Base-by-base conservation (phyloP, 1,139 yeast species). In the Kodamaea sp. region DNA sequence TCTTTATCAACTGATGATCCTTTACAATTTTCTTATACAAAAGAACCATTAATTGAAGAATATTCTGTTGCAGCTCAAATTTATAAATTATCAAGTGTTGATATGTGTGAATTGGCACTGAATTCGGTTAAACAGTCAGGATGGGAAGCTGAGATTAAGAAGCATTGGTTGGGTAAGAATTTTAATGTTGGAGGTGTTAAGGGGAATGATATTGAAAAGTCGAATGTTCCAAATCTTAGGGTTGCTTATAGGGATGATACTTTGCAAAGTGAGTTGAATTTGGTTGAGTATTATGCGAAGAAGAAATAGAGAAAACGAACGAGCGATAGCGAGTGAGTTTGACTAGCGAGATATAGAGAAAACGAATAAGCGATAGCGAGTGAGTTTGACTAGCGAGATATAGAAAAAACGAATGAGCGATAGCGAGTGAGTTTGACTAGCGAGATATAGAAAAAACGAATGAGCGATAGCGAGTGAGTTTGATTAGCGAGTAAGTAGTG, bases 1-100 rank as follows among this genome's bases (percentile, higher is more conserved):
- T 87, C 97, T 0, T 70, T 92, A 39, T 89, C 97, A 1, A 73
- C 99, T 78, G 55, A 73, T 47, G 78, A 72, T 53, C 78, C 78
- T 6, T 63, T 94, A 42, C 98, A 92, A 63, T 92, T 92, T 55
- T 86, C 97, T 1, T 92, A 89, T 65, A 92, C 99, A 23, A 81
- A 95, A 52, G 98, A 92, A 55, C 97, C 99, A n/a, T 73, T 92
- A 53, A 92, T 92, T 52, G 98, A 92, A 61, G 98, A 92, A 61
- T 92, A 90, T 60, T 86, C 96, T 2, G 97, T 92, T 27, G 98
- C 98, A 4, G 97, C 97, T 0, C 97, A 92, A 62, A 92, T 92
- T 51, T 92, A 90, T 71, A 89, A 92, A 58, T 71, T 92, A 32
- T 86, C 96, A 0, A 81, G 89, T 42, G 97, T 90, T 20, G 98